Evolutionary conservation across 768 basidiomycete genomes (phyloP).

Genomic region (Leccinellum albellum): DNA sequence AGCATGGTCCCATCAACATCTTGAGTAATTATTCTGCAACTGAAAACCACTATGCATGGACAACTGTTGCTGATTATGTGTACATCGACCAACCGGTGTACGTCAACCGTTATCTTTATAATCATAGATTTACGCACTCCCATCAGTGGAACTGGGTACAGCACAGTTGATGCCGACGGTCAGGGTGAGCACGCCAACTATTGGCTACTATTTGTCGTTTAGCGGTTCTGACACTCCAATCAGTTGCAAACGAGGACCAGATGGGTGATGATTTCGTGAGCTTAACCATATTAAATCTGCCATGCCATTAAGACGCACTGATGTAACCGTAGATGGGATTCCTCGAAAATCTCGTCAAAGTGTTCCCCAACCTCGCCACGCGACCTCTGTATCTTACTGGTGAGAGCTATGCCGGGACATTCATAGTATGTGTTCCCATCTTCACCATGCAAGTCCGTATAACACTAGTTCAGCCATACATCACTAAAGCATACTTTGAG

Average conservation of each 20-base stretch:
- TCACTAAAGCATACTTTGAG: constrained; percentile 64
- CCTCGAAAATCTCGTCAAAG: constrained; percentile 63
- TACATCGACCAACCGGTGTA: constrained; percentile 72
- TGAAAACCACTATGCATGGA: constrained; percentile 55
- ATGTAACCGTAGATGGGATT: constrained; percentile 55
- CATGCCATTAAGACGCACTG: background rate
- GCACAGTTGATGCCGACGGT: constrained; percentile 57
- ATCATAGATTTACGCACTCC: background rate
- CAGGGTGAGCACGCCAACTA: constrained; percentile 40
- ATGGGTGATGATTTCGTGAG: constrained; percentile 48
- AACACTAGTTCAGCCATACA: constrained; percentile 56
- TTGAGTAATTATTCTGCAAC: constrained; percentile 43
- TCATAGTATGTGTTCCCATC: constrained; percentile 50
- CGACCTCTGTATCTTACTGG: constrained; percentile 69
- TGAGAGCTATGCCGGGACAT: constrained; percentile 71
- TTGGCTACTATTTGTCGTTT: background rate
- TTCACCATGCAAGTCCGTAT: background rate
- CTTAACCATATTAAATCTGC: background rate
- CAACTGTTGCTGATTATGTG: constrained; percentile 49
- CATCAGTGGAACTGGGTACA: constrained; percentile 55
- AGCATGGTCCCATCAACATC: constrained; percentile 70
- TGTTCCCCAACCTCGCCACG: constrained; percentile 63
- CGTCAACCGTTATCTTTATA: background rate
- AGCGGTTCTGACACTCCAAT: constrained; percentile 9
- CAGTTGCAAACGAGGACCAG: constrained; percentile 59